A percentile compares a stretch with the other conserved stretches of the same genome.
Conservation (phyloP, 1,284 basidiomycete species). For the Hypsizygus ulmarius region DNA sequence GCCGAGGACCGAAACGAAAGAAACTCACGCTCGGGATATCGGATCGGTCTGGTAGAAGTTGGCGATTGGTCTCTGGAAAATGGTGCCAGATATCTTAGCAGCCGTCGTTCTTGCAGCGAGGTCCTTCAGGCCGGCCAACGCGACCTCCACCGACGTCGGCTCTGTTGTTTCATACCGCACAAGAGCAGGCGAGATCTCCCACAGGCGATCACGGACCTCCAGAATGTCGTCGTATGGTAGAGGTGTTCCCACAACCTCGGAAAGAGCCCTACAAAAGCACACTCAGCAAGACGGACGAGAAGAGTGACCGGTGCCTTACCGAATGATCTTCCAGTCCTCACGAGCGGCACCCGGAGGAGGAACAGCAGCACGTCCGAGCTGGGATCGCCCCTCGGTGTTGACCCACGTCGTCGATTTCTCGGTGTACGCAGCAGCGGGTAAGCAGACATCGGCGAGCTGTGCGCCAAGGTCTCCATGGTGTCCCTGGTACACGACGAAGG, state of each 20-base stretch:
- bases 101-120: slow-evolving; percentile 51
- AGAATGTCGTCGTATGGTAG: slow-evolving; percentile 92
- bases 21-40: slow-evolving; percentile 77
- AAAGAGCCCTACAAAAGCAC: slow-evolving; percentile 68
- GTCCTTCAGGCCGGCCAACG: slow-evolving; percentile 67
- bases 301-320: slow-evolving; percentile 44
- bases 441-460: slow-evolving; percentile 92
- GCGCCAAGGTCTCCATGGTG: slow-evolving; percentile 98
- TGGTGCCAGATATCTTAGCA: slow-evolving; percentile 57
- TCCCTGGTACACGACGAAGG: slow-evolving; percentile 99
- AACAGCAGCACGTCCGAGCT: slow-evolving; percentile 90
- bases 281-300: slow-evolving; percentile 4
- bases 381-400: slow-evolving; percentile 95
- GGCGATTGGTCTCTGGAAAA: slow-evolving; percentile 78
- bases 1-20: slow-evolving; percentile 10
- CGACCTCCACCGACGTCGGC: slow-evolving; percentile 68
- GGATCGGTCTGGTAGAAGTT: slow-evolving; percentile 98
- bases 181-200: slow-evolving; percentile 93
- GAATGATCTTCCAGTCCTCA: slow-evolving; percentile 99
- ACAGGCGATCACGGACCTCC: slow-evolving; percentile 90
- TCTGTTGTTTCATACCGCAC: slow-evolving; percentile 90
- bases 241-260: slow-evolving; percentile 80
- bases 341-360: slow-evolving; percentile 92
- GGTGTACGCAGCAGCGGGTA: slow-evolving; percentile 94
- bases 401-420: slow-evolving; percentile 96